Base-by-base conservation (phyloP, 78 protist genomes). In the Planoprotostelium fungivorum region DNA sequence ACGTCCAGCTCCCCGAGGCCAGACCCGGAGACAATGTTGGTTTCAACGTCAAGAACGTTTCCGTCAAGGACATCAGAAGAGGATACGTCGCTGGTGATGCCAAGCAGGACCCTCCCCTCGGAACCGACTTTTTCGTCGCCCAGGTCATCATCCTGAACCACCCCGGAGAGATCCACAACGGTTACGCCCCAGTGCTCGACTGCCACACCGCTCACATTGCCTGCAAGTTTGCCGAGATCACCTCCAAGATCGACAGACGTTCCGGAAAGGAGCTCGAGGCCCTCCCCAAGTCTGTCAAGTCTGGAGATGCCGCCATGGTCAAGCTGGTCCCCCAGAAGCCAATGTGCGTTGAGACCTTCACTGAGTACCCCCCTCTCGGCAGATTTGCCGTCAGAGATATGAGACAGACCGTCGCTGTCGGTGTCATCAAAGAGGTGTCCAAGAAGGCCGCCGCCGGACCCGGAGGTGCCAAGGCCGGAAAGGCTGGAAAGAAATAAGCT, bases 21-120 rank as follows among this genome's bases (percentile, higher is more conserved):
- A 36, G 39, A 37, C 97, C 99, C 88, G 99, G 99, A 35, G 99
- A 98, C 97, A 98, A 97, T 96, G 97, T 98, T 51, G 99, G 99
- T 84, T 97, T 98, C 97, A 98, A 98, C 96, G 96, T 98, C 94
- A 98, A 98, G 97, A 87, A 85, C 88, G 92, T 98, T 10, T 86
- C 98, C 89, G 97, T 96, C 94, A 96, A 97, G 94, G 98, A 98
- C 38, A 90, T 98, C 97, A 73, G 88, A 36, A 95, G 99, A 37
- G 99, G 99, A 51, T 92, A 87, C 96, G 99, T 98, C 63, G 96
- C 92, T 87, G 95, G 96, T 23, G 97, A 97, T 84, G 51, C 95
- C 94, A 95, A 94, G 63, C 87, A 96, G 92, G 97, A 98, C 89
- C 98, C 99, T 84, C 96, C 99, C 38, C 31, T 35, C 38, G 96